Base-by-base conservation (phyloP, 305 asterid genomes). In the Fraxinus xanthoxyloides region DNA sequence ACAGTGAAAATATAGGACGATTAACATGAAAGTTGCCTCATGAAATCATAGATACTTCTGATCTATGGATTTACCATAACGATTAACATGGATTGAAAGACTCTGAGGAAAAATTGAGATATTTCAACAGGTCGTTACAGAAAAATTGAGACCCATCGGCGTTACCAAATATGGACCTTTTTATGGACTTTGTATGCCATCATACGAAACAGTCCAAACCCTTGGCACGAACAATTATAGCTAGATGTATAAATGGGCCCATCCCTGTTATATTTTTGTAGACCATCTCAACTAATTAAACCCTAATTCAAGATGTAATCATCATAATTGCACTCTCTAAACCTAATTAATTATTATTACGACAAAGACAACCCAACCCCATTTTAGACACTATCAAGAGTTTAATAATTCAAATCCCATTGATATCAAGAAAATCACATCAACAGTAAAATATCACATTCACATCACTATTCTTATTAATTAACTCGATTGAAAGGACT, bases 391-490 rank as follows among this genome's bases (percentile, higher is more conserved):
- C 12, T 59, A 23, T 5, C 9, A 19, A 59, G 69, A 21, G 28
- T 59, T 21, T 7, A 23, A 59, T 59, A 15, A 59, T 59, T 59
- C 12, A 21, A 21, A 59, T 59, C 7, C 69, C 69, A 59, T 59
- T 30, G 13, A n/a, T 59, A 61, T 59, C 76, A 56, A 40, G 17
- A 30, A 74, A 79, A 74, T 80, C 56, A 59, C 69, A 59, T 59
- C 69, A 59, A 23, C 21, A 4, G 8, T 12, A 76, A 75, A 9
- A 38, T 30, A 43, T 21, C 83, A 48, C 23, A 5, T 43, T 43
- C n/a, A 12, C 4, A 17, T 48, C 8, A 17, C 23, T 17, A 51
- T 4, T 51, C 61, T 51, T 17, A 51, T 17, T 51, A 51, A 17
- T 51, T 51, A 51, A 51, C 21, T 48, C 61, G 23, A 17, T 48